Percentiles rank a stretch among this genome's conserved stretches.
phyloP scores from a whole-genome alignment of 1,139 yeast species.

The Magnusiomyces suaveolens region DNA sequence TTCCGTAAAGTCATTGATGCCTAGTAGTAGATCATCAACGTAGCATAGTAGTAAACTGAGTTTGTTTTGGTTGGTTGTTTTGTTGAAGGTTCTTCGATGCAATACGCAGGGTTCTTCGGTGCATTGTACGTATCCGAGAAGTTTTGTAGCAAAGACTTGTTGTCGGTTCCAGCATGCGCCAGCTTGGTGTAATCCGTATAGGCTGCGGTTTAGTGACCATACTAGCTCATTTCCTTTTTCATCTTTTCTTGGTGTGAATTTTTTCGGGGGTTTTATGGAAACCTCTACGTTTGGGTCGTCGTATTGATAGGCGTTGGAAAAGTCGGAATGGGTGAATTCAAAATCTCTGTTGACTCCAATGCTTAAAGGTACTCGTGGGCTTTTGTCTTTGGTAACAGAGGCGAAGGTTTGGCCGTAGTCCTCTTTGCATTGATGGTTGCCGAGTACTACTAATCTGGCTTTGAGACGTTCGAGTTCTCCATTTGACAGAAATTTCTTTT shows the following conservation, averaged over 20 bases:
- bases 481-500: slow-evolving; percentile 6
- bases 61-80: background rate
- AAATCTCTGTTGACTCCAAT: background rate
- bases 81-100: background rate
- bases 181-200: background rate
- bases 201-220: background rate
- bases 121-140: background rate
- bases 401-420: slow-evolving; percentile 22
- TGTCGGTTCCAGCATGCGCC: background rate
- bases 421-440: slow-evolving; percentile 12
- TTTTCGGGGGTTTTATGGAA: background rate
- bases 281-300: background rate
- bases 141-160: background rate
- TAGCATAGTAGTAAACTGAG: background rate
- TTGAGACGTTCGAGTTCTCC: slow-evolving; percentile 12
- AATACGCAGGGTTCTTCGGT: background rate
- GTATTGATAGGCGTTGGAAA: background rate
- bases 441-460: slow-evolving; percentile 15
- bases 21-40: background rate
- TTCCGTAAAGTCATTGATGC: background rate
- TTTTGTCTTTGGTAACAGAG: too few relatives aligned
- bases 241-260: background rate
- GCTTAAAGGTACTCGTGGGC: background rate
- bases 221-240: background rate
- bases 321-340: background rate